phyloP scores from a whole-genome alignment of 177 flowering plant species.

The Vitis hybrid region DNA sequence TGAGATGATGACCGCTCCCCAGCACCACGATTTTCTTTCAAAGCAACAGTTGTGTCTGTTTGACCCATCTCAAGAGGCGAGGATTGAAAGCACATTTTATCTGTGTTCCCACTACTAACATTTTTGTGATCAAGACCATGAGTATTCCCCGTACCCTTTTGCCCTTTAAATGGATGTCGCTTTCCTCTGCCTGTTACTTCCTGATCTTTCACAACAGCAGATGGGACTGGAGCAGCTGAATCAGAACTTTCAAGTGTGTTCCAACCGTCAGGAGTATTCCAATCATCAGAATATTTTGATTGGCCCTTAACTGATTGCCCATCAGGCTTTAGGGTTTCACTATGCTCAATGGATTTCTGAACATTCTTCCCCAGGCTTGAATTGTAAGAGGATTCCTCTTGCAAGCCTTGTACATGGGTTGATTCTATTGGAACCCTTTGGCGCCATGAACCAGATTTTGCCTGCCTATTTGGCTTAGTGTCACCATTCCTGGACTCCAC shows the following conservation, averaged over 20 bases:
- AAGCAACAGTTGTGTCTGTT: slow-evolving; percentile 29
- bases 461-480: slow-evolving; percentile 47
- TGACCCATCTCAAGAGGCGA: slow-evolving; percentile 34
- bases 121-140: slow-evolving; percentile 38
- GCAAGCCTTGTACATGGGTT: slow-evolving; percentile 24
- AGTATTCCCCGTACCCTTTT: slow-evolving; percentile 28
- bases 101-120: slow-evolving; percentile 21
- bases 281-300: slow-evolving; percentile 30
- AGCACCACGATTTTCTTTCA: slow-evolving; percentile 40
- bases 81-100: slow-evolving; percentile 22
- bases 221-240: slow-evolving; percentile 21
- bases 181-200: slow-evolving; percentile 52
- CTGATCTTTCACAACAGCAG: slow-evolving; percentile 46
- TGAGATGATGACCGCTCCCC: slow-evolving; percentile 54
- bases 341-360: slow-evolving; percentile 32
- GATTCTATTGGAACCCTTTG: slow-evolving; percentile 52
- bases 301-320: slow-evolving; percentile 25
- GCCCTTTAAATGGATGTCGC: slow-evolving; percentile 42
- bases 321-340: slow-evolving; percentile 28
- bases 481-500: slow-evolving; percentile 46
- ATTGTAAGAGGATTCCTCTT: slow-evolving; percentile 30
- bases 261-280: slow-evolving; percentile 33
- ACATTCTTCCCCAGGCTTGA: slow-evolving; percentile 24
- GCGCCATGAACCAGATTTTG: slow-evolving; percentile 67
- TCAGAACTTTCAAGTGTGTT: slow-evolving; percentile 19